phyloP scores from a whole-genome alignment of 2,329 filamentous ascomycete genomes.

The Sarocladiaceae sp. region DNA sequence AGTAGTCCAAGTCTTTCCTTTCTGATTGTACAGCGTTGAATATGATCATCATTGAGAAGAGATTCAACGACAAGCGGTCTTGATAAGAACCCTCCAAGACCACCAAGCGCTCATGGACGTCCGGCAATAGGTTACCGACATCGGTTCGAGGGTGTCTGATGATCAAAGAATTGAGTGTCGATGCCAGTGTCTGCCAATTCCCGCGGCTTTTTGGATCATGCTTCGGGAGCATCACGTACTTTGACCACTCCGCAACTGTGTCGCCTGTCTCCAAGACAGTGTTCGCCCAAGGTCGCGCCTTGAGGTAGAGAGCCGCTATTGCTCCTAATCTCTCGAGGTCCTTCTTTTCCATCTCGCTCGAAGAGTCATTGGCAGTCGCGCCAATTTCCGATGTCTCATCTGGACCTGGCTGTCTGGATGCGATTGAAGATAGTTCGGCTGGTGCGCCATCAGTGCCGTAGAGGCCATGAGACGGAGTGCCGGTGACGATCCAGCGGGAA shows the following conservation, averaged over 20 bases:
- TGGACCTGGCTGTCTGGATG: neutral
- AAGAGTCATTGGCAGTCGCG: constrained; percentile 22
- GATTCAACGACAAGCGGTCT: constrained; percentile 76
- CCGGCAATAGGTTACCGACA: constrained; percentile 65
- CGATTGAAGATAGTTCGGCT: neutral
- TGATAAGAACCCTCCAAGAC: constrained; percentile 78
- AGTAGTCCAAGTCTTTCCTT: constrained; percentile 76
- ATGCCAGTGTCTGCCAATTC: constrained; percentile 58
- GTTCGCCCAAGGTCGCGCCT: constrained; percentile 75
- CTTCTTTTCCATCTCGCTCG: constrained; percentile 49
- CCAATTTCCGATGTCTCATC: neutral
- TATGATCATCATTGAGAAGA: constrained; percentile 80
- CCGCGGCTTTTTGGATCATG: constrained; percentile 49
- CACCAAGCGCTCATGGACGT: constrained; percentile 66
- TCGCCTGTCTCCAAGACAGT: constrained; percentile 48
- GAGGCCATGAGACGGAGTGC: constrained; percentile 80
- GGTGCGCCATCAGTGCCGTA: constrained; percentile 54
- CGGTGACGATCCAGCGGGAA: constrained; percentile 83
- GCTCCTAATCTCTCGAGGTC: constrained; percentile 64
- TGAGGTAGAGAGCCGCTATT: constrained; percentile 67
- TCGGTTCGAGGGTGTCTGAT: constrained; percentile 75
- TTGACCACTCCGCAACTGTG: constrained; percentile 62
- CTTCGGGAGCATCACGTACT: constrained; percentile 62
- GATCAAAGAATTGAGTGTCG: constrained; percentile 73
- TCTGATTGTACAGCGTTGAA: constrained; percentile 89